Conservation (phyloP, 2,329 filamentous ascomycete genomes). For the Botrytis elliptica region DNA sequence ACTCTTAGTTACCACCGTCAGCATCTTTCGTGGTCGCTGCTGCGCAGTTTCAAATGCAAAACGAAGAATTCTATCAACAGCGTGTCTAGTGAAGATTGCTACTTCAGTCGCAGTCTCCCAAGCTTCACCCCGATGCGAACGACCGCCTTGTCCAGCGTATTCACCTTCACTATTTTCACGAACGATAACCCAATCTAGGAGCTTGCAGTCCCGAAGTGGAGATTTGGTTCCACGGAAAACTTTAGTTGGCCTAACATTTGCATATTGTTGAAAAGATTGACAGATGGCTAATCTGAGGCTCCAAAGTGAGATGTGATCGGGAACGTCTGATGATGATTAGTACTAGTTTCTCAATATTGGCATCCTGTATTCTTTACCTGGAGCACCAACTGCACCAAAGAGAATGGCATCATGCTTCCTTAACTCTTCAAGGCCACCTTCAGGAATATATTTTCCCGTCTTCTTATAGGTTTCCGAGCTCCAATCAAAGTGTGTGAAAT, state of each 20-base stretch:
- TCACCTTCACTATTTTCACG: constrained; percentile 67
- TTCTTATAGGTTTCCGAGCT: constrained; percentile 57
- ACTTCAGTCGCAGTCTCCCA: constrained; percentile 63
- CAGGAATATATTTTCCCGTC: constrained; percentile 58
- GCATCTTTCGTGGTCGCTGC: constrained; percentile 52
- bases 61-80: constrained; percentile 58
- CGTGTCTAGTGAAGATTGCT: constrained; percentile 60
- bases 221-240: constrained; percentile 58
- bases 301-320: constrained; percentile 67
- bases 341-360: not conserved
- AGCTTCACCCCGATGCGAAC: constrained; percentile 53
- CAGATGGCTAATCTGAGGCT: constrained; percentile 61
- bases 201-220: constrained; percentile 47
- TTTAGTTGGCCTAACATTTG: constrained; percentile 62
- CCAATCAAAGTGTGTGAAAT: constrained; percentile 62
- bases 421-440: constrained; percentile 53
- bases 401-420: constrained; percentile 58
- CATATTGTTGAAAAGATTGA: constrained; percentile 63
- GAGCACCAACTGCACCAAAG: constrained; percentile 60
- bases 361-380: constrained; percentile 40
- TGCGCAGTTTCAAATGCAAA: constrained; percentile 60
- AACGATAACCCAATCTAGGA: constrained; percentile 63
- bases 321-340: constrained; percentile 47
- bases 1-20: constrained; percentile 65
- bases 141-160: constrained; percentile 48